Percentiles rank a stretch among this genome's conserved stretches.
Evolutionary conservation across 1,139 yeast species (phyloP).

Genomic region (Nakaseomyces kungkrabaensis): DNA sequence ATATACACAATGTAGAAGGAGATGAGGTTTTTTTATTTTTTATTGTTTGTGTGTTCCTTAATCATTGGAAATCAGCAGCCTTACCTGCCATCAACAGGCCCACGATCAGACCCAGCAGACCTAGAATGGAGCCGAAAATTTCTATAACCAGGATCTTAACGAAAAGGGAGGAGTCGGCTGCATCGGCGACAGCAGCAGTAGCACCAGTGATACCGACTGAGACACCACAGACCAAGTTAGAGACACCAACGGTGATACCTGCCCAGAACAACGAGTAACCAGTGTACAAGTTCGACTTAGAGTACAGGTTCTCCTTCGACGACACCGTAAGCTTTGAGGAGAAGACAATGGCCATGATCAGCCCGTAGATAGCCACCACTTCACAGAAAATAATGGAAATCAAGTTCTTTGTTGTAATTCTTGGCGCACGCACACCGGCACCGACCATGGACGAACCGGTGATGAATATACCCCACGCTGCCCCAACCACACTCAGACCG

Average conservation of each 20-base stretch:
- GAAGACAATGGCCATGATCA: constrained; percentile 96
- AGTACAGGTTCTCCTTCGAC: constrained; percentile 44
- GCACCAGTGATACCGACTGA: constrained; percentile 98
- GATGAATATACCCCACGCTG: constrained; percentile 98
- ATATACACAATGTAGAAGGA: too few species aligned
- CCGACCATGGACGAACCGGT: constrained; percentile 94
- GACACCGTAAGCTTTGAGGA: constrained; percentile 83
- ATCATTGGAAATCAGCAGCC: constrained; percentile 64
- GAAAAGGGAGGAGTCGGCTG: constrained; percentile 90
- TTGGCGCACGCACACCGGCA: constrained; percentile 95
- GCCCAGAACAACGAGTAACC: constrained; percentile 97
- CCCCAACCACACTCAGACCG: constrained; percentile 92
- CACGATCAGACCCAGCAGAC: constrained; percentile 88
- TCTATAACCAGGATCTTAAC: constrained; percentile 95
- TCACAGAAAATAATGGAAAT: constrained; percentile 97
- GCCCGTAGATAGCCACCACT: constrained; percentile 97
- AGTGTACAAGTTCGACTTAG: constrained; percentile 85
- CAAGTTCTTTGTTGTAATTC: constrained; percentile 93
- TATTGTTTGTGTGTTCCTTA: too few species aligned
- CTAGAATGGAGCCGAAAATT: constrained; percentile 93
- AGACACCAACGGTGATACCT: constrained; percentile 87
- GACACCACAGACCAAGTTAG: constrained; percentile 91
- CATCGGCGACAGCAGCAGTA: constrained; percentile 96
- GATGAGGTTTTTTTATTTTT: too few species aligned
- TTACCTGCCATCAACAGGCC: constrained; percentile 96